A percentile compares a stretch with the other conserved stretches of the same genome.
These are phyloP conservation scores for Alternaria longipes DNA, from an alignment of 2,329 filamentous ascomycete genomes.

Conservation along the genomic window DNA sequence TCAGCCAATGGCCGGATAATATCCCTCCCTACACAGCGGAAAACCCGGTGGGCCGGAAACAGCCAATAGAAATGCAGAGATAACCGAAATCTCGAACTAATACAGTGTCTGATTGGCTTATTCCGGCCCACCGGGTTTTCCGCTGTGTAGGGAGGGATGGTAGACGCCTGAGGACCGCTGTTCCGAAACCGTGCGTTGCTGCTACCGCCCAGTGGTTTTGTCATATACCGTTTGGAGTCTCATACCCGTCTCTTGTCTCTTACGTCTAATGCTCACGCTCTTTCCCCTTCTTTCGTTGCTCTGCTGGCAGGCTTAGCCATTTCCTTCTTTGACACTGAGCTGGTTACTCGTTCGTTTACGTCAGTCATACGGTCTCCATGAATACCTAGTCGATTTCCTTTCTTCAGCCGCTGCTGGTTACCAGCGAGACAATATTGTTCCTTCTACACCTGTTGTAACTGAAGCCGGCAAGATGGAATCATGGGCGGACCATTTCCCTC, in stretches of 20 bases:
- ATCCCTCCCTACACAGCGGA: no score
- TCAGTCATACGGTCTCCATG: slow-evolving; percentile 49
- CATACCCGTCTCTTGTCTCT: slow-evolving; percentile 47
- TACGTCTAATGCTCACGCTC: slow-evolving; percentile 50
- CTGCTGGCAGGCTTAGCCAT: slow-evolving; percentile 54
- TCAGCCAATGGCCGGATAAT: slow-evolving; percentile 43
- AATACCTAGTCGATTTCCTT: slow-evolving; percentile 46
- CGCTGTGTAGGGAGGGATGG: no score
- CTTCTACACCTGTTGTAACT: slow-evolving; percentile 38
- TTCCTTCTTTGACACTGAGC: slow-evolving; percentile 46
- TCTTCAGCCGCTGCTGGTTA: slow-evolving; percentile 52
- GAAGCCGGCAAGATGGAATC: slow-evolving; percentile 49
- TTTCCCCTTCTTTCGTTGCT: slow-evolving; percentile 46
- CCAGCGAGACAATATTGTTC: slow-evolving; percentile 48
- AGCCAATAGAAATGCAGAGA: no score
- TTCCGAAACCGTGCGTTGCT: slow-evolving; percentile 51
- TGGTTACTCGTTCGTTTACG: slow-evolving; percentile 47
- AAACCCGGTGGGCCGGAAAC: no score
- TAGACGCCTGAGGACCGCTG: slow-evolving; percentile 51
- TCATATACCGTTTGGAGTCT: slow-evolving; percentile 54
- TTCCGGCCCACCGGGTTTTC: no score
- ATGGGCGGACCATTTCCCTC: slow-evolving; percentile 45
- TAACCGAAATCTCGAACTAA: no score
- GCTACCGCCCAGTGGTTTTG: slow-evolving; percentile 41
- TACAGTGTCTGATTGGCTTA: no score